Percentiles rank a stretch among this genome's conserved stretches.
These are phyloP conservation scores for Talaromyces sp. DNA, from an alignment of 2,329 filamentous ascomycete genomes.

Conservation along the genomic window DNA sequence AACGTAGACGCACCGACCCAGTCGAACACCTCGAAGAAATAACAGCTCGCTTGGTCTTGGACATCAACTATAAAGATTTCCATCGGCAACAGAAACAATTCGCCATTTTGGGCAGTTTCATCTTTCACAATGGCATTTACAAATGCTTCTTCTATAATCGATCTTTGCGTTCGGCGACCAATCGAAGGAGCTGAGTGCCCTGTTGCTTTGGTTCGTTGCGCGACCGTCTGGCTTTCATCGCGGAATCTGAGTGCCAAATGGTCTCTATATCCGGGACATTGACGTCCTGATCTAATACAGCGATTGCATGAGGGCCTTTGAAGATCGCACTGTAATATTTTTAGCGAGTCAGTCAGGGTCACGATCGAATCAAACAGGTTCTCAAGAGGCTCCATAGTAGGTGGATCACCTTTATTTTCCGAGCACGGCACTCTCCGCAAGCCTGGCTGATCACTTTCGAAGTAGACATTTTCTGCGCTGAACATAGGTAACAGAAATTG, in stretches of 20 bases:
- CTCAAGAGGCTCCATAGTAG: neutral
- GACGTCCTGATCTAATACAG: conserved; percentile 4
- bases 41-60: conserved; percentile 6
- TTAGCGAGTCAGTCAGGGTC: neutral
- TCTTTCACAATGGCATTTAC: neutral
- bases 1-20: conserved; percentile 5
- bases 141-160: conserved; percentile 6
- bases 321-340: conserved; percentile 3
- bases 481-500: neutral
- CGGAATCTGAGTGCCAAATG: conserved; percentile 2
- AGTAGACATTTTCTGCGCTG: neutral
- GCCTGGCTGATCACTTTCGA: conserved; percentile 1
- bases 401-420: conserved; percentile 3
- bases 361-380: too few species aligned
- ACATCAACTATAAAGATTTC: conserved; percentile 1
- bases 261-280: conserved; percentile 7
- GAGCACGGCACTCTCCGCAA: conserved; percentile 6
- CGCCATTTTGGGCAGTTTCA: neutral
- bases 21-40: conserved; percentile 7
- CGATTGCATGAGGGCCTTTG: neutral
- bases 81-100: conserved; percentile 6
- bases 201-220: conserved; percentile 5
- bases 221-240: conserved; percentile 6
- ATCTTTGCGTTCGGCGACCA: conserved; percentile 4
- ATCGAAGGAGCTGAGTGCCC: neutral